phyloP scores from a whole-genome alignment of 768 basidiomycete species.

The Mycena leptocephala region DNA sequence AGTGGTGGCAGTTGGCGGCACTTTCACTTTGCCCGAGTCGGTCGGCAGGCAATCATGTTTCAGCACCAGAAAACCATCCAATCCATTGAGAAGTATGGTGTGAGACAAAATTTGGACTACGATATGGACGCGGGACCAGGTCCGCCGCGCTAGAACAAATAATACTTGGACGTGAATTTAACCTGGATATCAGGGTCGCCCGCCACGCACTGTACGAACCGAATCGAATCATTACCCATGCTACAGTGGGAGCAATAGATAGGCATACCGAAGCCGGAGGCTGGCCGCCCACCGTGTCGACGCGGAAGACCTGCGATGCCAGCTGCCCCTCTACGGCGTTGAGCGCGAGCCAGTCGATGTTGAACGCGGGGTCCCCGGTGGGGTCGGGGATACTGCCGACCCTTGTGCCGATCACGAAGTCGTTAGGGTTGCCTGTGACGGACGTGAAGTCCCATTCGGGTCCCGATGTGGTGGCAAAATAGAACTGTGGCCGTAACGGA shows the following conservation, averaged over 20 bases:
- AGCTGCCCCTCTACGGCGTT: background rate
- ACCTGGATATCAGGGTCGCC: constrained; percentile 9
- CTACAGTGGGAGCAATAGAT: background rate
- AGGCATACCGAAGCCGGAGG: constrained; percentile 11
- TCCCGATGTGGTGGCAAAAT: background rate
- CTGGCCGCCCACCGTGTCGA: too few relatives aligned
- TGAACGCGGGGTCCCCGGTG: background rate
- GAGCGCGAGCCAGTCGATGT: constrained; percentile 17
- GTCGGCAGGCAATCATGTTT: constrained; percentile 10
- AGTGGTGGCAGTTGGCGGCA: constrained; percentile 8
- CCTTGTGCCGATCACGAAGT: constrained; percentile 1
- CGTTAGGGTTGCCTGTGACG: constrained; percentile 12
- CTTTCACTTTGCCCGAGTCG: constrained; percentile 7
- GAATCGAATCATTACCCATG: background rate
- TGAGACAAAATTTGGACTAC: constrained; percentile 7
- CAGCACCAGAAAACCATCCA: constrained; percentile 2
- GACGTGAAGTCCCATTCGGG: constrained; percentile 16
- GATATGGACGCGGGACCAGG: background rate
- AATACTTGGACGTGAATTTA: constrained; percentile 16
- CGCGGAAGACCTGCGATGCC: constrained; percentile 16
- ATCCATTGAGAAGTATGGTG: background rate
- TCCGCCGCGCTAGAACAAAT: constrained; percentile 17
- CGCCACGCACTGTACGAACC: constrained; percentile 11
- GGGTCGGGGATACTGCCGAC: constrained; percentile 12
- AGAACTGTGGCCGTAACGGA: background rate